Percentiles rank a stretch among this genome's conserved stretches.
These are phyloP conservation scores for Chenopodium berlandieri DNA, from an alignment of 148 eudicot genomes.

Conservation along the genomic window DNA sequence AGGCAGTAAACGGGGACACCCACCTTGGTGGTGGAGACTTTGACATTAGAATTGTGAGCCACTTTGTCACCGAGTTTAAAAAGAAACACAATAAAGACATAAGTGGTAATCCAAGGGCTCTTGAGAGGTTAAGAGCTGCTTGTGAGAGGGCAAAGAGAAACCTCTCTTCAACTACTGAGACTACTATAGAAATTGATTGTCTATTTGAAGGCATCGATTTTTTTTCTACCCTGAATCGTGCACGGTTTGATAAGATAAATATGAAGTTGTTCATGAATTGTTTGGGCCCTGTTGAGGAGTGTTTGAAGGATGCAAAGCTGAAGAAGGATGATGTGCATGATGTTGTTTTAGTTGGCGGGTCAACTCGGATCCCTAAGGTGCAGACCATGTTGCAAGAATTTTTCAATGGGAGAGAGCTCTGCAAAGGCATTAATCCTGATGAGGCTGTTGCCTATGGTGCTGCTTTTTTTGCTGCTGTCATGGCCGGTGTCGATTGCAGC, in stretches of 20 bases:
- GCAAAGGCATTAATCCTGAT: slow-evolving; percentile 15
- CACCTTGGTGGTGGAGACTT: slow-evolving; percentile 5
- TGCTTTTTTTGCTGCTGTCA: slow-evolving; percentile 11
- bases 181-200: slow-evolving; percentile 22
- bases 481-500: neutral
- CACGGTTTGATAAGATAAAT: slow-evolving; percentile 6
- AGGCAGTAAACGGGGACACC: neutral
- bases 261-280: slow-evolving; percentile 6
- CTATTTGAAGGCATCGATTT: slow-evolving; percentile 15
- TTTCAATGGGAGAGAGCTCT: neutral
- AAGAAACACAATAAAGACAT: slow-evolving; percentile 3
- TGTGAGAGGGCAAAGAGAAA: slow-evolving; percentile 24
- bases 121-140: slow-evolving; percentile 16
- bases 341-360: slow-evolving; percentile 18
- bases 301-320: slow-evolving; percentile 4
- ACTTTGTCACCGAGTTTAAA: neutral
- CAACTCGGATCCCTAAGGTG: slow-evolving; percentile 9
- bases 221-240: slow-evolving; percentile 1
- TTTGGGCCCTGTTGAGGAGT: neutral
- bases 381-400: slow-evolving; percentile 4
- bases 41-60: neutral
- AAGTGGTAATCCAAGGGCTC: neutral
- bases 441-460: slow-evolving; percentile 23
- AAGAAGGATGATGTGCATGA: slow-evolving; percentile 10
- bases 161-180: slow-evolving; percentile 4